Percentiles rank a stretch among this genome's conserved stretches.
phyloP scores from a whole-genome alignment of 139 green algal species.

The Desmodesmus armatus region DNA sequence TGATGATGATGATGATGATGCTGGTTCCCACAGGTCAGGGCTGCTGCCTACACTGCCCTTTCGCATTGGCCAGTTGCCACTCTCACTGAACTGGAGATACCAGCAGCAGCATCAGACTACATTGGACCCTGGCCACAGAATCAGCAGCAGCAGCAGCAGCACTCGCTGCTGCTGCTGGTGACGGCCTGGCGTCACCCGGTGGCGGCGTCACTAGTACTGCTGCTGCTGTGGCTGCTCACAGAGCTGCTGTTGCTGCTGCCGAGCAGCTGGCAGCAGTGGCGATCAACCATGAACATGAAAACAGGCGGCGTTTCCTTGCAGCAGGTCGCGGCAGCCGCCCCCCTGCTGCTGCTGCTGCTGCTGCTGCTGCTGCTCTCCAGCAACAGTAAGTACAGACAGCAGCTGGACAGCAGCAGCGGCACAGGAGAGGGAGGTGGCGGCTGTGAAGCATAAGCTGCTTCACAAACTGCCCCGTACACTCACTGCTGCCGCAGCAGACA shows the following conservation, averaged over 20 bases:
- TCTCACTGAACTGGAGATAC: conserved; percentile 2
- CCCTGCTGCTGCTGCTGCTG: background rate
- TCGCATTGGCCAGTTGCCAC: background rate
- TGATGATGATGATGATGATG: background rate
- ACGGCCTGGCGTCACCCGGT: background rate
- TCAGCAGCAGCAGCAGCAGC: conserved; percentile 28
- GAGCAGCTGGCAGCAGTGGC: conserved; percentile 19
- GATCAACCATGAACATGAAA: conserved; percentile 8
- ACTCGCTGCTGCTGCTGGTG: background rate
- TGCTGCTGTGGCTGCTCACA: background rate
- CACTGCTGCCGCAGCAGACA: conserved; percentile 11
- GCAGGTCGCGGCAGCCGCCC: conserved; percentile 5
- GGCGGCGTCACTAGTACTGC: background rate
- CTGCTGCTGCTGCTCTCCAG: too few species aligned
- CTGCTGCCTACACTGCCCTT: background rate
- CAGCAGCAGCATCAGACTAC: conserved; percentile 26
- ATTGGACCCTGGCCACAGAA: conserved; percentile 18
- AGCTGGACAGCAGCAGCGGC: conserved; percentile 6
- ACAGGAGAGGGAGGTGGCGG: background rate
- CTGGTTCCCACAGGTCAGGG: background rate
- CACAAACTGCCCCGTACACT: background rate
- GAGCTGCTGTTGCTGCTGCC: conserved; percentile 3
- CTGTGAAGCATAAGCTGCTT: conserved; percentile 3
- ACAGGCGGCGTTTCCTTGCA: conserved; percentile 27
- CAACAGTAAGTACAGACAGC: conserved; percentile 5